Base-by-base conservation (phyloP, 129 eudicot species). In the Pittosporum tobira region DNA sequence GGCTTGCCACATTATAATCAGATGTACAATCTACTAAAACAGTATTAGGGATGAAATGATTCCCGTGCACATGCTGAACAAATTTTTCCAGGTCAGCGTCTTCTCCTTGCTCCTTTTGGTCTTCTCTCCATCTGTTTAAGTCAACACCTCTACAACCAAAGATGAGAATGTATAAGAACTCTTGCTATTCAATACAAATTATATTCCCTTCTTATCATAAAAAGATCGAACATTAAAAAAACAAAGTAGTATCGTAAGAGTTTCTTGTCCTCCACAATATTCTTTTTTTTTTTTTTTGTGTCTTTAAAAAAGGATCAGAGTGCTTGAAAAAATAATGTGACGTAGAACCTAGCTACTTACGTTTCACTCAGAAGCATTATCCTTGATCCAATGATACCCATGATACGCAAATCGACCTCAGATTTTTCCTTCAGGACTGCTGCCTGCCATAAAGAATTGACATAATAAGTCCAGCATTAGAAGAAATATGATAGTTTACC, bases 21-120 rank as follows among this genome's bases (percentile, higher is more conserved):
- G 99, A 85, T 50, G 99, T 91, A 76, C 99, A 91, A 72, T 91
- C 99, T 22, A 91, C 99, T 57, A 91, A 37, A 42, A 75, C 96
- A 5, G 96, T 83, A 63, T 87, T 91, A n/a, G 99, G 99, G 51
- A 91, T 83, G 63, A 81, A 87, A 66, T 91, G 94, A 81, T 81
- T 87, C 15, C 83, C 90, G 22, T 73, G 96, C 55, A 91, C 96
- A 61, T 81, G 83, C 28, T 87, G 90, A 60, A 76, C 96, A 70
- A 91, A 91, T 59, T 83, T 81, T 52, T 83, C 70, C 70, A 91
- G 25, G 67, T 91, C 94, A 29, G 96, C 91, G 38, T 52, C 77
- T 76, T 87, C 94, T 66, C 96, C 99, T 72, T 80, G 73, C 70
- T 76, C 88, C 45, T 69, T 66, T 44, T 25, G 81, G 42, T 74